phyloP scores from a whole-genome alignment of 768 basidiomycete species.

The Leccinellum rugosiceps region DNA sequence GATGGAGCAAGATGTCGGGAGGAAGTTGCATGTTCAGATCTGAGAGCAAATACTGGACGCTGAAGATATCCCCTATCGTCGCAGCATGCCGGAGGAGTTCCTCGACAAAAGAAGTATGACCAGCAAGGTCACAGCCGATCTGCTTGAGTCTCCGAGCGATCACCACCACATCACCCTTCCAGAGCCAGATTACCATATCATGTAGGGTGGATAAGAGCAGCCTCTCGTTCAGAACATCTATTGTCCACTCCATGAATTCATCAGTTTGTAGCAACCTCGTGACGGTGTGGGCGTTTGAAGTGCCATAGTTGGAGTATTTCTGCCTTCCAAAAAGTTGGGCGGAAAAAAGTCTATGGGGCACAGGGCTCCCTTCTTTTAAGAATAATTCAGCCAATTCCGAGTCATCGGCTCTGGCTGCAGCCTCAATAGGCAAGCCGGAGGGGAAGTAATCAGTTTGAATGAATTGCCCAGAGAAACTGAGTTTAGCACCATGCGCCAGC shows the following conservation, averaged over 20 bases:
- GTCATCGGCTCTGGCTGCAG: background rate
- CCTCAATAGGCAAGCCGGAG: background rate
- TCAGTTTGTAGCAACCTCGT: background rate
- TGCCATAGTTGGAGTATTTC: no score
- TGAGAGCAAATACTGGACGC: background rate
- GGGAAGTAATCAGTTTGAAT: background rate
- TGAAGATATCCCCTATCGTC: background rate
- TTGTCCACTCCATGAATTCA: background rate
- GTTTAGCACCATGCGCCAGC: background rate
- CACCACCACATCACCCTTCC: background rate
- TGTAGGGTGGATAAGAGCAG: accelerated
- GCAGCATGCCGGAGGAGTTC: background rate
- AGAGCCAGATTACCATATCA: background rate
- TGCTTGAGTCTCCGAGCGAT: background rate
- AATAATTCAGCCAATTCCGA: background rate
- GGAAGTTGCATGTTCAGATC: background rate
- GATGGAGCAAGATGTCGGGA: background rate
- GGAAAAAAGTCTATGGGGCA: background rate
- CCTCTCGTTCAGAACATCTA: background rate
- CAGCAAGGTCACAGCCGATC: background rate
- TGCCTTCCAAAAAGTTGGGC: background rate
- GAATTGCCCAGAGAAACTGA: background rate
- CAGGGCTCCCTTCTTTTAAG: background rate
- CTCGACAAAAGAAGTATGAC: background rate
- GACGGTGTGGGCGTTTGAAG: background rate